A percentile compares a stretch with the other conserved stretches of the same genome.
phyloP scores from a whole-genome alignment of 805 yeast species.

The Suhomyces sp. region DNA sequence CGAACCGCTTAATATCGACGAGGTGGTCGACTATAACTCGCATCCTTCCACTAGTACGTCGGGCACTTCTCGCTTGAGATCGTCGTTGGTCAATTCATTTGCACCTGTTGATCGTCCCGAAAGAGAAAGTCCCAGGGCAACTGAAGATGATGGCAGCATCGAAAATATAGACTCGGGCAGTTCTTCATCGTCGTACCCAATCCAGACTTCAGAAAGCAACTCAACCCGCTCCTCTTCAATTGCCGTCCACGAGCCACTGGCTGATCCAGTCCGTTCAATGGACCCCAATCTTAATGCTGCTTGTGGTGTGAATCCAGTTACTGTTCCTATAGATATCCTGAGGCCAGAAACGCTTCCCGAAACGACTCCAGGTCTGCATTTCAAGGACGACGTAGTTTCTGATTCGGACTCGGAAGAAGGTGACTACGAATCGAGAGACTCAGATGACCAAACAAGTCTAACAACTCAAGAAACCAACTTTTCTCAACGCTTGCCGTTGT shows the following conservation, averaged over 20 bases:
- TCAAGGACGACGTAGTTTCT: neutral
- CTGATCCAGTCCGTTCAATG: no score
- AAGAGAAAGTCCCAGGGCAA: neutral
- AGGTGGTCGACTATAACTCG: slow-evolving; percentile 17
- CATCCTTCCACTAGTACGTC: slow-evolving; percentile 4
- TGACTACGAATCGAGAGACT: neutral
- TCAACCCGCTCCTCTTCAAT: slow-evolving; percentile 1
- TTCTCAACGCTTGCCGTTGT: slow-evolving; percentile 25
- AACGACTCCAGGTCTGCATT: neutral
- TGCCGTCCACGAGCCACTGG: neutral
- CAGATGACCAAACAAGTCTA: slow-evolving; percentile 12
- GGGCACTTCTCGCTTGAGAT: slow-evolving; percentile 21
- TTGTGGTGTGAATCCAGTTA: neutral
- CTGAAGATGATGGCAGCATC: neutral
- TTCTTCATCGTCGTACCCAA: neutral
- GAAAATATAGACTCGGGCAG: neutral
- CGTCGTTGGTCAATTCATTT: slow-evolving; percentile 32
- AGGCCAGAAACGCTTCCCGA: neutral
- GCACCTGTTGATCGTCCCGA: slow-evolving; percentile 19
- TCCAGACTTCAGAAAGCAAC: neutral
- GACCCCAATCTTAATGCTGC: neutral
- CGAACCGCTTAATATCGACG: slow-evolving; percentile 24
- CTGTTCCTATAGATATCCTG: neutral
- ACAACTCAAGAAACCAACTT: slow-evolving; percentile 18
- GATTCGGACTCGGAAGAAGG: slow-evolving; percentile 1